Evolutionary conservation across 495 filamentous ascomycete species (phyloP).

Genomic region (Tuber borchii): DNA sequence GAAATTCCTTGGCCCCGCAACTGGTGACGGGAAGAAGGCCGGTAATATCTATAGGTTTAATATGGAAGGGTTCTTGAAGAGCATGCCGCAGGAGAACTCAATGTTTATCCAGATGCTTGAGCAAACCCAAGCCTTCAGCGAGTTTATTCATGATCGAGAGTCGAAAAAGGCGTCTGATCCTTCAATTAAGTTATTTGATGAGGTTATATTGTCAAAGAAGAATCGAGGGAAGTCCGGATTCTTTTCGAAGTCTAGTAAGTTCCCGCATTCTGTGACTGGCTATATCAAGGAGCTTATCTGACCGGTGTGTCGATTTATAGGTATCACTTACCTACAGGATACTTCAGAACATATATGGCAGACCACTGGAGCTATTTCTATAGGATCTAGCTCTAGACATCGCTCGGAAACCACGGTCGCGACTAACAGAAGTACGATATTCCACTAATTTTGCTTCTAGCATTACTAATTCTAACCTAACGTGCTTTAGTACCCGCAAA

Average conservation of each 20-base stretch:
- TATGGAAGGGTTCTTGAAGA: slow-evolving; percentile 86
- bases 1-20: slow-evolving; percentile 68
- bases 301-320: slow-evolving; percentile 43
- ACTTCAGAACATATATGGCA: slow-evolving; percentile 89
- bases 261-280: slow-evolving; percentile 46
- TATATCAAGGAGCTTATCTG: slow-evolving; percentile 33
- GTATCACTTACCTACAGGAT: slow-evolving; percentile 70
- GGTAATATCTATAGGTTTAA: slow-evolving; percentile 89
- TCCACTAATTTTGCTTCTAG: slow-evolving; percentile 14
- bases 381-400: slow-evolving; percentile 58
- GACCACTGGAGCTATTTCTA: slow-evolving; percentile 67
- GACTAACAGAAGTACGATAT: slow-evolving; percentile 54
- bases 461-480: slow-evolving; percentile 40
- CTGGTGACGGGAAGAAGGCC: slow-evolving; percentile 72
- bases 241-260: slow-evolving; percentile 50
- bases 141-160: slow-evolving; percentile 93
- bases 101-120: slow-evolving; percentile 81
- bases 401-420: slow-evolving; percentile 58
- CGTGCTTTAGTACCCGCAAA: slow-evolving; percentile 64
- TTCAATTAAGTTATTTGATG: slow-evolving; percentile 80
- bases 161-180: slow-evolving; percentile 53
- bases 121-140: slow-evolving; percentile 94
- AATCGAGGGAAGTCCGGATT: slow-evolving; percentile 63
- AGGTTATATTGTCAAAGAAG: slow-evolving; percentile 89
- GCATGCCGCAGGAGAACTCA: slow-evolving; percentile 81